Conservation (phyloP, 1,139 yeast species). For the Sugiyamaella pinicola region DNA sequence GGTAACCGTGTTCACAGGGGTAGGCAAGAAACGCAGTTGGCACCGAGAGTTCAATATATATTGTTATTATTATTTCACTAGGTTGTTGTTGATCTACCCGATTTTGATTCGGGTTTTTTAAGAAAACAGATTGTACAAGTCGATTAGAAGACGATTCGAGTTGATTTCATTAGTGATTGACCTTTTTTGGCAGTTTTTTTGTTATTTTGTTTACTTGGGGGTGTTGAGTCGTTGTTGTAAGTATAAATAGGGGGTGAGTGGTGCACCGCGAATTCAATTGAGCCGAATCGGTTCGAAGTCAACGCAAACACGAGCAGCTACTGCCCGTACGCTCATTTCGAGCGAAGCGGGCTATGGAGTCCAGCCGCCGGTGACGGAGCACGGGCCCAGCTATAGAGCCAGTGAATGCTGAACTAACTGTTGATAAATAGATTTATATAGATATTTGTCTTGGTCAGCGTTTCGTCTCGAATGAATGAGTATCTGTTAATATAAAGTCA, state of each 20-base stretch:
- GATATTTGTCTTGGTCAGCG: not conserved
- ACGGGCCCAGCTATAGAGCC: not conserved
- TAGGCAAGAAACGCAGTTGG: not conserved
- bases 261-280: too few species aligned
- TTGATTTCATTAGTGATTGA: too few species aligned
- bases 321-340: too few species aligned
- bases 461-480: not conserved
- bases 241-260: not conserved
- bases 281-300: too few species aligned
- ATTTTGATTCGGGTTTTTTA: too few species aligned
- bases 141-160: too few species aligned
- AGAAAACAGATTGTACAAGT: too few species aligned
- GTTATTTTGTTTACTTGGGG: not conserved
- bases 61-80: not conserved
- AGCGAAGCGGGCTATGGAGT: too few species aligned
- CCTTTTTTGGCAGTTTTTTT: too few species aligned
- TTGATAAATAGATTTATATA: too few species aligned
- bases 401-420: not conserved
- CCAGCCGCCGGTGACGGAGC: too few species aligned
- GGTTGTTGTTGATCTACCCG: not conserved
- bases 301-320: too few species aligned
- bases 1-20: constrained; percentile 9
- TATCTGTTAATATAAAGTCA: not conserved
- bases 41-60: not conserved
- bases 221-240: not conserved